A percentile compares a stretch with the other conserved stretches of the same genome.
These are phyloP conservation scores for Marchantia paleacea DNA, from an alignment of 225 moss, liverwort and hornwort species.

Conservation along the genomic window DNA sequence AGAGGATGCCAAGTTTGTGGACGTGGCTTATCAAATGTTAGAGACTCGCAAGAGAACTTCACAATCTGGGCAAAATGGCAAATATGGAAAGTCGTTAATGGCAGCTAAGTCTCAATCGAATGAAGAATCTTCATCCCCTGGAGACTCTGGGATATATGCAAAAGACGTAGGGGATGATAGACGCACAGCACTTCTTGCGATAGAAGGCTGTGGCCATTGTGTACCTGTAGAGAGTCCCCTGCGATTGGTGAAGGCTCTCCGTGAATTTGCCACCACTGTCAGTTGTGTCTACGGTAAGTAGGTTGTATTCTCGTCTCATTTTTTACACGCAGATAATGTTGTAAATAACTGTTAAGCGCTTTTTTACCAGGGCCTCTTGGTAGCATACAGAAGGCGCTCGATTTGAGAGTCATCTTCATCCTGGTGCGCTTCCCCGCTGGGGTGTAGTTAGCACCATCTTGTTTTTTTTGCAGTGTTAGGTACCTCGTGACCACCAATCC, in stretches of 20 bases:
- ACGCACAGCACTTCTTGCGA: conserved; percentile 26
- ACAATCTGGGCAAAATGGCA: not conserved
- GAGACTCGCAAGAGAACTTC: conserved; percentile 4
- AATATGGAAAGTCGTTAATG: not conserved
- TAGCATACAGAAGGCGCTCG: too few relatives aligned
- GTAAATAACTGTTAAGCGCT: not conserved
- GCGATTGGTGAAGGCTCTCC: conserved; percentile 52
- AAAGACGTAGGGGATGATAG: not conserved
- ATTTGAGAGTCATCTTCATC: too few relatives aligned
- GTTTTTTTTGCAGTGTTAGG: too few relatives aligned
- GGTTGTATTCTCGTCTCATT: not conserved
- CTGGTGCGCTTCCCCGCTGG: too few relatives aligned
- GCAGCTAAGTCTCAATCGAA: not conserved
- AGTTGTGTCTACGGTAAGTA: not conserved
- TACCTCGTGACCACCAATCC: too few relatives aligned
- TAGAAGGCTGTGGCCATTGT: conserved; percentile 70
- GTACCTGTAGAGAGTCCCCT: conserved; percentile 72
- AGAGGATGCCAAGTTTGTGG: conserved; percentile 70
- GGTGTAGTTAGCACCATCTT: too few relatives aligned
- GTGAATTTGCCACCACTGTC: conserved; percentile 36
- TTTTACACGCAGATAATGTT: not conserved
- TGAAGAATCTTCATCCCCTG: not conserved
- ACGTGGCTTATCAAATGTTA: conserved; percentile 61
- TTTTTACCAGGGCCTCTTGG: not conserved
- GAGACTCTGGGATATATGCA: not conserved